Conservation (phyloP, 768 basidiomycete genomes). For the Paxillus involutus region DNA sequence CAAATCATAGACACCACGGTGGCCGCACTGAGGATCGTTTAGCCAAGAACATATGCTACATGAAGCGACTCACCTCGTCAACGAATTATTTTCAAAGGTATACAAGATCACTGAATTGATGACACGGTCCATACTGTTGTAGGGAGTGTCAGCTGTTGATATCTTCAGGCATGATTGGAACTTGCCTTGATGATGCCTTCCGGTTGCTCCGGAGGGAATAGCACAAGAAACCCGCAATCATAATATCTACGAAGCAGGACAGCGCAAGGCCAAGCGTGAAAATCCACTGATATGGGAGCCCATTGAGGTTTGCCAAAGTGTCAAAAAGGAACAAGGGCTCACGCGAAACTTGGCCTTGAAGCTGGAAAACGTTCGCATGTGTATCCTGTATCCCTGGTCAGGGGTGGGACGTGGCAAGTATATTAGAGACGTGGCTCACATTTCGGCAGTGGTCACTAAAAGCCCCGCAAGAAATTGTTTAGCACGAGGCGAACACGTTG, state of each 20-base stretch:
- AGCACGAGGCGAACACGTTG: slow-evolving; percentile 11
- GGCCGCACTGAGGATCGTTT: slow-evolving; percentile 31
- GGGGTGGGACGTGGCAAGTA: not conserved
- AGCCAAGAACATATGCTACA: not conserved
- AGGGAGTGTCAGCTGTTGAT: not conserved
- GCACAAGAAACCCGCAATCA: slow-evolving; percentile 47
- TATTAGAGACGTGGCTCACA: slow-evolving; percentile 16
- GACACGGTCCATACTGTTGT: slow-evolving; percentile 43
- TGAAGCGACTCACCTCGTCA: slow-evolving; percentile 40
- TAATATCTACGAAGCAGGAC: slow-evolving; percentile 48
- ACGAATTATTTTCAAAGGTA: slow-evolving; percentile 51
- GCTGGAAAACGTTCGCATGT: slow-evolving; percentile 18
- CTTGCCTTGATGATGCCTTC: slow-evolving; percentile 39
- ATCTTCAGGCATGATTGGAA: not conserved
- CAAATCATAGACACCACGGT: slow-evolving; percentile 43
- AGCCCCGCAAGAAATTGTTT: slow-evolving; percentile 12
- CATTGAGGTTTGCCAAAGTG: slow-evolving; percentile 9
- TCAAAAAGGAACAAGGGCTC: slow-evolving; percentile 2
- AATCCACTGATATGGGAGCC: slow-evolving; percentile 37
- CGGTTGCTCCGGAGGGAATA: slow-evolving; percentile 41
- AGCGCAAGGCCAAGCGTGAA: slow-evolving; percentile 53
- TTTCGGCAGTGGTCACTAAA: slow-evolving; percentile 30
- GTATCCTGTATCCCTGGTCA: slow-evolving; percentile 22
- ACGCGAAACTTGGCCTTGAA: slow-evolving; percentile 27
- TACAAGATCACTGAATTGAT: slow-evolving; percentile 50